Base-by-base conservation (phyloP, 78 protist species). In the Ministeria vibrans region DNA sequence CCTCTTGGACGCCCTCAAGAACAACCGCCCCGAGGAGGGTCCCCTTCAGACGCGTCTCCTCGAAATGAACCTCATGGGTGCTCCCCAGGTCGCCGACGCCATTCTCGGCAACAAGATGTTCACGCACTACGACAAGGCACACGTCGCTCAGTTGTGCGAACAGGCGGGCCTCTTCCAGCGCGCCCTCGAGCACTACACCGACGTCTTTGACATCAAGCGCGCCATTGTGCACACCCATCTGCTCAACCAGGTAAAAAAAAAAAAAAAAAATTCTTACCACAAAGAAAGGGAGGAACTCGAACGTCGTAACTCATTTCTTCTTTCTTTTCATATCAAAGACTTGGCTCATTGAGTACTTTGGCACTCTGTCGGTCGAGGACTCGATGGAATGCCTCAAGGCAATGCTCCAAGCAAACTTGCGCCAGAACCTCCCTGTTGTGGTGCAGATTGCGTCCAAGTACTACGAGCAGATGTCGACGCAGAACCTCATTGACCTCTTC, bases 151-250 rank as follows among this genome's bases (percentile, higher is more conserved):
- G 74, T 92, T 96, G 75, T 98, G 99, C 81, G 99, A 98, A 86
- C 73, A 87, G 69, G 98, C 96, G 5, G 93, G 95, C 51, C 94
- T 98, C 42, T 80, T 34, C 83, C 94, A 93, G 82, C 91, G 98
- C 20, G 99, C 98, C 1, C 90, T 97, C 28, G 99, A 97, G 87
- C 94, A 92, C 90, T 98, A 96, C 96, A 83, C 84, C 25, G 96
- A 92, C 76, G 45, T 94, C 39, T 79, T 64, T 38, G 97, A 96
- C 87, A 83, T 96, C 73, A 92, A 91, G 91, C 92, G 99, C 36
- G 95, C 90, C 49, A 59, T 97, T 39, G 77, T 86, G 73, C 63
- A 89, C 88, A 82, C 97, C 32, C 86, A 46, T 38, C 22, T 43
- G 80, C 82, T 94, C 74, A n/a, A 74, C 59, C 86, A 78, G 59